Evolutionary conservation across 805 yeast species (phyloP).

Genomic region (Cyberlindnera japonica): DNA sequence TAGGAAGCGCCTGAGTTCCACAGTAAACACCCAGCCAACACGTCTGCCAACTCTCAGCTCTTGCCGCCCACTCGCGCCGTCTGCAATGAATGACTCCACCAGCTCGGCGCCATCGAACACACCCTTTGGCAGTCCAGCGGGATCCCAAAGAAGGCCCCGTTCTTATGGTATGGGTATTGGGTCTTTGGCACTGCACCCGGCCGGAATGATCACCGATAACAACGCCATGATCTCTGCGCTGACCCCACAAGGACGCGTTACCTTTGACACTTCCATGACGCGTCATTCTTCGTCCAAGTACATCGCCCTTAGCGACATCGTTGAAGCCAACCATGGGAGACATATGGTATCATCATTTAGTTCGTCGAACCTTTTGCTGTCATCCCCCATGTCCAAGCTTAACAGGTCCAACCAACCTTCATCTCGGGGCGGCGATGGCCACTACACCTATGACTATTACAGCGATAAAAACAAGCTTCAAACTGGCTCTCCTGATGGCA

Average conservation of each 20-base stretch:
- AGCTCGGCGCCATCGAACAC: too few relatives aligned
- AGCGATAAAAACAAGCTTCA: not conserved
- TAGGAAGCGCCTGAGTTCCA: too few relatives aligned
- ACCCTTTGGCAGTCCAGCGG: not conserved
- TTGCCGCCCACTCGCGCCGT: too few relatives aligned
- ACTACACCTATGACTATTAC: slow-evolving; percentile 6
- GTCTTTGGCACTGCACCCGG: not conserved
- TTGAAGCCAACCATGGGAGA: not conserved
- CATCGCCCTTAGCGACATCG: not conserved
- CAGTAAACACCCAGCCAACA: too few relatives aligned
- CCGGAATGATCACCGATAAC: not conserved
- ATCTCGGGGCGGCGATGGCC: not conserved
- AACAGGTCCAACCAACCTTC: not conserved
- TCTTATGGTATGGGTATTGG: not conserved
- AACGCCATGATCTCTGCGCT: not conserved
- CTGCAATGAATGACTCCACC: too few relatives aligned
- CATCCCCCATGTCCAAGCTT: not conserved
- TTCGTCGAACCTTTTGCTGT: not conserved
- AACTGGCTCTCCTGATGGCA: slow-evolving; percentile 2
- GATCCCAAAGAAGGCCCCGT: not conserved
- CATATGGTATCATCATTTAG: not conserved
- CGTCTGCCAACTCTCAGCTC: too few relatives aligned
- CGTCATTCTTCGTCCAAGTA: not conserved
- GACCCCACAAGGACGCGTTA: not conserved
- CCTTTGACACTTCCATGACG: not conserved